A percentile compares a stretch with the other conserved stretches of the same genome.
These are phyloP conservation scores for Fusarium secorum DNA, from an alignment of 2,329 filamentous ascomycete genomes.

Conservation along the genomic window DNA sequence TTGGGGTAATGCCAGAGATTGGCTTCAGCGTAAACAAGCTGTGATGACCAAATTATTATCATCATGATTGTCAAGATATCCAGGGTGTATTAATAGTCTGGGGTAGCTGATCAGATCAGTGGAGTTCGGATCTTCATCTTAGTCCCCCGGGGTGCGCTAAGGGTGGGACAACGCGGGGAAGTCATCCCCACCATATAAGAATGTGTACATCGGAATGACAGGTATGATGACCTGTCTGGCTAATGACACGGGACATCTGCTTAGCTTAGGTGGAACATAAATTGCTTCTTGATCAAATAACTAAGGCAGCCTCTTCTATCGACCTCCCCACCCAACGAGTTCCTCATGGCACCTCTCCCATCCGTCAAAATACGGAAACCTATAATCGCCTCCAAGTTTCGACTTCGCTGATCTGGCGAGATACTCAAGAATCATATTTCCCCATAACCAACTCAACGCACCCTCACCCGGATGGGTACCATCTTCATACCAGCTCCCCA, in stretches of 20 bases:
- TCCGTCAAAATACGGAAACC: constrained; percentile 11
- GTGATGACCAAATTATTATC: background rate
- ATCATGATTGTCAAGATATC: background rate
- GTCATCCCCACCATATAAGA: background rate
- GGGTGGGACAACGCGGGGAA: background rate
- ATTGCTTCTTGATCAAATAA: background rate
- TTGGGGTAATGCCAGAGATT: background rate
- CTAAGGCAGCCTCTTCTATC: background rate
- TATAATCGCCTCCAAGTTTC: background rate
- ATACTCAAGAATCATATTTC: constrained; percentile 7
- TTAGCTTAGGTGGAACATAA: background rate
- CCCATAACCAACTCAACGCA: background rate
- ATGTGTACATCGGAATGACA: background rate
- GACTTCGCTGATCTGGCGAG: background rate
- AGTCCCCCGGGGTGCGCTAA: background rate
- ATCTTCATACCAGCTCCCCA: background rate
- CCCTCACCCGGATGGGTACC: background rate
- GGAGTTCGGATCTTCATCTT: background rate
- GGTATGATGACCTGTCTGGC: too few species aligned
- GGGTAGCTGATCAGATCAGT: background rate
- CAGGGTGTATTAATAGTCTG: background rate
- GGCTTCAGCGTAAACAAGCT: background rate
- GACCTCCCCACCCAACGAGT: background rate
- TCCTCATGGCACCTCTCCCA: constrained; percentile 5
- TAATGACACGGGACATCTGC: background rate